Evolutionary conservation across 2,329 filamentous ascomycete genomes (phyloP), one percentile per base, ranked within the genome.

Genomic region (Ophiostoma angusticollis): DNA sequence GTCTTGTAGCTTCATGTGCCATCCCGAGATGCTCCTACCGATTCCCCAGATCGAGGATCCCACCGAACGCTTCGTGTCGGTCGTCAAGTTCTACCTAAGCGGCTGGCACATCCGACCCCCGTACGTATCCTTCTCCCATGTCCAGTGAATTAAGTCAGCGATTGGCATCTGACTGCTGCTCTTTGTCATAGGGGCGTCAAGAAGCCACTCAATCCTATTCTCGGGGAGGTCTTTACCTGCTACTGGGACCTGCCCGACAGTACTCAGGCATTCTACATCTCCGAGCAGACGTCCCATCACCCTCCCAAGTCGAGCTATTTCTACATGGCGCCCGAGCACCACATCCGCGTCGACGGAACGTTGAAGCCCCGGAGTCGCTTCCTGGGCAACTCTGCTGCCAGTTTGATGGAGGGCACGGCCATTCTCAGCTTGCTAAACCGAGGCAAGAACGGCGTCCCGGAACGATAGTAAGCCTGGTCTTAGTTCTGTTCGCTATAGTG

Each of bases 251-350:
- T 93, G 46, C 73, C 80, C 12, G 82, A 93, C 59, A 68, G 78
- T 14, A 93, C 84, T 23, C 78, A 75, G 49, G 89, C 84, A 46
- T 98, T 94, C 64, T 98, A 98, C 63, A 85, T 98, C 50, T 78
- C 89, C 34, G 91, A 98, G 61, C 91, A 98, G 61, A 98, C 91
- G 1, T 96, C 87, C 21, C 91, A 98, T 58, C 91, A 98, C 55
- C 91, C 91, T 23, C 91, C 91, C 21, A 98, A 98, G 64, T 96
- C 89, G 33, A 94, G 86, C 61, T 98, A 98, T 65, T 98, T 98
- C 60, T 98, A 94, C 64, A 87, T 94, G 79, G 87, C 84, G 0
- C 91, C 91, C 3, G 78, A 93, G 39, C 85, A 96, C 55, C 67
- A 93, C 54, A 93, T 98, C 50, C 78, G 91, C 41, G 93, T 98